Base-by-base conservation (phyloP, 2,329 filamentous ascomycete species). In the Mycogone perniciosa region DNA sequence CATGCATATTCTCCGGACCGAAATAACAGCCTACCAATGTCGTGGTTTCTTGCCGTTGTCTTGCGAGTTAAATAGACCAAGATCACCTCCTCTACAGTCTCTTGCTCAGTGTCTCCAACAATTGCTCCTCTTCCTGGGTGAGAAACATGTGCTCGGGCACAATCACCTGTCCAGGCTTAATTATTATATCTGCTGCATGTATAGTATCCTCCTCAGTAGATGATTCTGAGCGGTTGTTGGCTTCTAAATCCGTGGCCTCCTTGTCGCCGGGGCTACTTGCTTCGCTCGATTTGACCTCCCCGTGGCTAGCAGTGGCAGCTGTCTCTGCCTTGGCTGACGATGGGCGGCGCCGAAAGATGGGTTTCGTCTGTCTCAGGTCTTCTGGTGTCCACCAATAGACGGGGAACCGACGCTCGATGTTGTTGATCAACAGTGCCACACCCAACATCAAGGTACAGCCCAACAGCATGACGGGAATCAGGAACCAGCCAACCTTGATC, bases 311-410 rank as follows among this genome's bases (percentile, higher is more conserved):
- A 9, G 5, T 26, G 10, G 31, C 29, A 6, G 38, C 26, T 30
- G 31, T 38, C 34, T 44, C 46, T 43, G 11, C 43, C 29, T 35
- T 44, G 42, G 29, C 50, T n/a, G 48, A 43, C 6, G 54, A 50
- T 8, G 29, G 26, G 11, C 56, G 49, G 7, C 52, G 51, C n/a
- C 31, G 48, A 8, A 56, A 44, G 9, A 52, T 37, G 26, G 53
- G 51, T 31, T 37, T 44, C 20, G n/a, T 20, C 10, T 44, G 51
- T 11, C 53, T 41, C 47, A 68, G 37, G 5, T 68, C 58, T 13
- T 65, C 63, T 0, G 77, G 71, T 1, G 79, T 78, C 81, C 81
- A 88, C 86, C 86, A 90, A 63, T 87, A 89, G 2, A 79, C 56
- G 0, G 86, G 86, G 55, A 81, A 89, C 13, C 74, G 72, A 7